Evolutionary conservation across 805 yeast species (phyloP), one percentile per base, ranked within the genome.

Genomic region (Zygotorulaspora danielsina): DNA sequence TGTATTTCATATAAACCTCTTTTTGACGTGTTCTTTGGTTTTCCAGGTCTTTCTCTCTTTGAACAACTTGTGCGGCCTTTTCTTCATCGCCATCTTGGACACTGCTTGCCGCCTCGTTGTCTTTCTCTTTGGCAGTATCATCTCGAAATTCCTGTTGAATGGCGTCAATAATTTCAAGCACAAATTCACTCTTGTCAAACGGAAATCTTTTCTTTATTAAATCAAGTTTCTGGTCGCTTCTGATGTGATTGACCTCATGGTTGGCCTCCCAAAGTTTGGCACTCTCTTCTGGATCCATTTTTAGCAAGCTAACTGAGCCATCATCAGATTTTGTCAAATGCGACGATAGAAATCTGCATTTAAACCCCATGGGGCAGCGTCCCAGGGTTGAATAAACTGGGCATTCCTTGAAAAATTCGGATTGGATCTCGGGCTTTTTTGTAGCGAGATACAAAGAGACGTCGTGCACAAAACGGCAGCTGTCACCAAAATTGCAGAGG

Each of bases 351-450:
- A 96, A 93, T 53, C 96, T 76, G 66, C 99, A 93, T 61, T 86
- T 90, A 52, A 85, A 65, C 0, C 98, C 98, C 45, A 83, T 75
- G 3, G 96, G 95, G 69, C 99, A 93, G 55, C 77, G 80, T 0
- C 99, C 99, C 24, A 86, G 68, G 1, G 84, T 81, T 22, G 67
- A 68, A 57, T 67, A 88, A 3, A 86, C 96, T 0, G 98, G 97
- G 64, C 99, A 93, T 4, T 26, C 32, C 5, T 38, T 38, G 38
- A 54, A 61, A 15, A 32, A 41, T 2, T 42, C 55, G 0, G 95
- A 94, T 7, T 71, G 75, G 16, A 86, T 65, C 58, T 93, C 97
- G 0, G 64, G 70, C 1, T 78, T 82, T 60, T 93, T 90, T 17
- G 74, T 59, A 0, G 57, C 64, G 20, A 93, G 59, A 53, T 87